Percentiles rank a stretch among this genome's conserved stretches.
Conservation (phyloP, 2,329 filamentous ascomycete species). For the Calonectria hawksworthii region DNA sequence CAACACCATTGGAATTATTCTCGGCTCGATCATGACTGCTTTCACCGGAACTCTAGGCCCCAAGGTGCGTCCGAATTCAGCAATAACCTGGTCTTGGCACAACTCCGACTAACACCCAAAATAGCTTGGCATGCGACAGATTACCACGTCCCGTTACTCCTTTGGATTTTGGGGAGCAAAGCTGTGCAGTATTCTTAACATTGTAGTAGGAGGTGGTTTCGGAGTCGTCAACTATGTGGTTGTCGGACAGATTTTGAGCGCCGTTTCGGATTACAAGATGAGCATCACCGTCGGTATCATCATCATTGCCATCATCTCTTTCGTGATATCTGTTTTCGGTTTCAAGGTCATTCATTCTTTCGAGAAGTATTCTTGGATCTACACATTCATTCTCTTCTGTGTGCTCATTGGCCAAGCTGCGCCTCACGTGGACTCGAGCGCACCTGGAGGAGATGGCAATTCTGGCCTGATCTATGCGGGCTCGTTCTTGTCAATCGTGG, state of each 20-base stretch:
- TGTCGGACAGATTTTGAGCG: slow-evolving; percentile 37
- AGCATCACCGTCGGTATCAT: slow-evolving; percentile 38
- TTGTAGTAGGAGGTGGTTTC: slow-evolving; percentile 39
- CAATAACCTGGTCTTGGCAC: background rate
- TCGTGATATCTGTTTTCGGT: slow-evolving; percentile 39
- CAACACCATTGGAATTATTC: slow-evolving; percentile 4
- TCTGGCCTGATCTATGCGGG: slow-evolving; percentile 25
- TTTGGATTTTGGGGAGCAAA: slow-evolving; percentile 41
- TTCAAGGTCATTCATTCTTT: slow-evolving; percentile 40
- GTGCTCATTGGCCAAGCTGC: slow-evolving; percentile 36
- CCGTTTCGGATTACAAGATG: slow-evolving; percentile 38
- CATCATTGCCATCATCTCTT: slow-evolving; percentile 38
- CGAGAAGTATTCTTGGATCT: slow-evolving; percentile 39
- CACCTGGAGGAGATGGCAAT: background rate
- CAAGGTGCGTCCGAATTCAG: slow-evolving; percentile 1
- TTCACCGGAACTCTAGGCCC: slow-evolving; percentile 23
- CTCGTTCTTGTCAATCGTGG: slow-evolving; percentile 33
- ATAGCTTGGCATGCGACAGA: slow-evolving; percentile 30
- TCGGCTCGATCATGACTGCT: slow-evolving; percentile 9
- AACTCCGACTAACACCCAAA: background rate
- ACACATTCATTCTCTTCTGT: slow-evolving; percentile 35
- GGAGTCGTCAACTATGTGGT: slow-evolving; percentile 38
- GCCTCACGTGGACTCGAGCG: slow-evolving; percentile 25
- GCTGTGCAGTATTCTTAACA: slow-evolving; percentile 38
- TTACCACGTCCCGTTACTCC: slow-evolving; percentile 33